Conservation (phyloP, 2,329 filamentous ascomycete genomes). For the Trichophyton verrucosum region DNA sequence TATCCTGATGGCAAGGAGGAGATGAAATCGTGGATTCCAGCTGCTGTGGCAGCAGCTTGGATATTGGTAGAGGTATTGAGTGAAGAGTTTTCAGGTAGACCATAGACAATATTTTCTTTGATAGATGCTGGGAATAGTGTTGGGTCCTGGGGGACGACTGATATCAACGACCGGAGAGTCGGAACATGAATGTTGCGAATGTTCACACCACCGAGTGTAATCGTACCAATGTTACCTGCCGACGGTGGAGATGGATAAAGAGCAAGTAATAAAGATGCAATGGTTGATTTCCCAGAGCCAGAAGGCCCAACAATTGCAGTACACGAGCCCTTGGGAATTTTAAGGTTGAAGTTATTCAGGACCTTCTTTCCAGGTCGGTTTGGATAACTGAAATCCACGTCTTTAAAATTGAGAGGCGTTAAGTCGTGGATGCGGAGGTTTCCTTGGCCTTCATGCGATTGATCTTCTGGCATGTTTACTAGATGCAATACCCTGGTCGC, state of each 20-base stretch:
- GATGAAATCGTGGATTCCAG: conserved; percentile 64
- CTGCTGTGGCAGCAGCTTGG: conserved; percentile 44
- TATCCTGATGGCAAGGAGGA: conserved; percentile 57
- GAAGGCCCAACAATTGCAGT: conserved; percentile 73
- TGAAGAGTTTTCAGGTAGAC: conserved; percentile 46
- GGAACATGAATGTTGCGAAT: conserved; percentile 48
- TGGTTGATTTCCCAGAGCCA: conserved; percentile 82
- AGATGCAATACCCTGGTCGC: conserved; percentile 62
- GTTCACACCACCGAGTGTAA: conserved; percentile 42
- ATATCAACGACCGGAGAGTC: conserved; percentile 48
- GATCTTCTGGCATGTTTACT: conserved; percentile 43
- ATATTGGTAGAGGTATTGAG: conserved; percentile 38
- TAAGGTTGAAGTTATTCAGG: conserved; percentile 54
- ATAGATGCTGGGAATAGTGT: conserved; percentile 44
- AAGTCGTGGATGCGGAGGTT: conserved; percentile 29
- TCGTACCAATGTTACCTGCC: conserved; percentile 27
- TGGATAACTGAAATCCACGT: conserved; percentile 62
- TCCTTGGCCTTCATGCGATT: conserved; percentile 48
- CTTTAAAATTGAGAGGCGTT: conserved; percentile 46
- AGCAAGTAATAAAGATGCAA: conserved; percentile 60
- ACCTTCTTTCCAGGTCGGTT: conserved; percentile 41
- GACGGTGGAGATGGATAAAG: conserved; percentile 43
- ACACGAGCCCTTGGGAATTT: conserved; percentile 50
- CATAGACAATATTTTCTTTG: conserved; percentile 57
- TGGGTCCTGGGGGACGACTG: conserved; percentile 50